Conservation (phyloP, 768 basidiomycete genomes). For the Suillus clintonianus region DNA sequence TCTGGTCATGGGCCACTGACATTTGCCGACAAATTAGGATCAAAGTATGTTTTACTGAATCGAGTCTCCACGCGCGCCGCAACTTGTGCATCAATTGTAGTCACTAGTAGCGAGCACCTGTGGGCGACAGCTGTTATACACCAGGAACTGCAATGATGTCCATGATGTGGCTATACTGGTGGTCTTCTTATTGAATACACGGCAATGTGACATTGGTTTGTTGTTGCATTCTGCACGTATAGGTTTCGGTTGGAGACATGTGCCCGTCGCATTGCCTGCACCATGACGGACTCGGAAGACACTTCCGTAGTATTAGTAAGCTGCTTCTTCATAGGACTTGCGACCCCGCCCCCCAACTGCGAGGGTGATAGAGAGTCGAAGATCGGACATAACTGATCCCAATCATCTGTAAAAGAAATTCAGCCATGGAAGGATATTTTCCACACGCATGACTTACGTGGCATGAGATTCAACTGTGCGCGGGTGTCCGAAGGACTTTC, state of each 20-base stretch:
- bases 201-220: not conserved
- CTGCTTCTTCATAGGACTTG: conserved; percentile 18
- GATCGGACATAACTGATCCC: conserved; percentile 27
- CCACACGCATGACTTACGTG: not conserved
- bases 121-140: not conserved
- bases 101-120: not conserved
- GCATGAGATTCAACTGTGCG: not conserved
- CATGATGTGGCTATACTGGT: not conserved
- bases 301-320: not conserved
- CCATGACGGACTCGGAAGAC: not conserved
- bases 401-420: conserved; percentile 15
- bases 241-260: not conserved
- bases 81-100: not conserved
- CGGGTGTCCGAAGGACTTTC: conserved; percentile 19
- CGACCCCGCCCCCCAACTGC: conserved; percentile 20
- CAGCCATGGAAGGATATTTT: not conserved
- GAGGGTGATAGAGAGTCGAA: conserved; percentile 17
- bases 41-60: not conserved
- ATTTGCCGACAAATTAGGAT: not conserved
- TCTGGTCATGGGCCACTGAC: not conserved
- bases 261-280: not conserved
- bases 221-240: not conserved
- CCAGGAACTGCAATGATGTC: not conserved
- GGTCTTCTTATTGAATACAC: not conserved
- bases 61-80: not conserved